Evolutionary conservation across 1,139 yeast genomes (phyloP).

Genomic region (Wickerhamomyces sp.): DNA sequence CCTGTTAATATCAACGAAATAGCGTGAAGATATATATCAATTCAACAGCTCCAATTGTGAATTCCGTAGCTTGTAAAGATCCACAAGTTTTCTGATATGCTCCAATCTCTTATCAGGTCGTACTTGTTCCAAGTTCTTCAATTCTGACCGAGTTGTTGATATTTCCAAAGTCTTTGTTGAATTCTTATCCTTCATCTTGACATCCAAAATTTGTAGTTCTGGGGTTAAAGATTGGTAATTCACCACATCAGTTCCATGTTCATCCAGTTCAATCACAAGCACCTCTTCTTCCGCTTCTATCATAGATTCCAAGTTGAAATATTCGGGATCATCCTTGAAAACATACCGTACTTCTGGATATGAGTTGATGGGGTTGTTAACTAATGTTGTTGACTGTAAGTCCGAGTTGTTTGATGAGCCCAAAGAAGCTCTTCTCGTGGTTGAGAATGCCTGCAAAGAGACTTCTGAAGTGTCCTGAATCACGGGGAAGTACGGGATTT

Average conservation of each 20-base stretch:
- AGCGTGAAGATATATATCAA: slow-evolving; percentile 16
- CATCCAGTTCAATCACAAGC: slow-evolving; percentile 28
- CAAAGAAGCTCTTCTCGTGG: slow-evolving; percentile 1
- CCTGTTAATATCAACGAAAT: slow-evolving; percentile 65
- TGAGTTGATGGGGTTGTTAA: slow-evolving; percentile 7
- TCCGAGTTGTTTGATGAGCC: slow-evolving; percentile 4
- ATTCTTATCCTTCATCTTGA: slow-evolving; percentile 18
- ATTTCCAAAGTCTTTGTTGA: slow-evolving; percentile 25
- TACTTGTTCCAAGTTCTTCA: slow-evolving; percentile 22
- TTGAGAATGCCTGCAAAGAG: background rate
- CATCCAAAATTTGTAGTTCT: slow-evolving; percentile 24
- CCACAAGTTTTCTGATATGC: slow-evolving; percentile 27
- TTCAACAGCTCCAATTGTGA: slow-evolving; percentile 25
- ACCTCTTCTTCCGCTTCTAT: slow-evolving; percentile 27
- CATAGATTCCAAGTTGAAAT: slow-evolving; percentile 12
- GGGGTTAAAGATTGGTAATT: slow-evolving; percentile 27
- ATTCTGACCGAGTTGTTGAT: slow-evolving; percentile 26
- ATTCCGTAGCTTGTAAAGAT: slow-evolving; percentile 33
- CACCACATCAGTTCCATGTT: slow-evolving; percentile 19
- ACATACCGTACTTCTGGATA: slow-evolving; percentile 24
- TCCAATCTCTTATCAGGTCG: slow-evolving; percentile 23
- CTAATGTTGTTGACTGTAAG: slow-evolving; percentile 1
- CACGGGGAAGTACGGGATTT: slow-evolving; percentile 20
- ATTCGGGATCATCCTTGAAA: slow-evolving; percentile 26
- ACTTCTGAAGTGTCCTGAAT: slow-evolving; percentile 11